Percentiles rank a stretch among this genome's conserved stretches.
These are phyloP conservation scores for Solanum raphanifolium DNA, from an alignment of 257 asterid species.

Conservation along the genomic window DNA sequence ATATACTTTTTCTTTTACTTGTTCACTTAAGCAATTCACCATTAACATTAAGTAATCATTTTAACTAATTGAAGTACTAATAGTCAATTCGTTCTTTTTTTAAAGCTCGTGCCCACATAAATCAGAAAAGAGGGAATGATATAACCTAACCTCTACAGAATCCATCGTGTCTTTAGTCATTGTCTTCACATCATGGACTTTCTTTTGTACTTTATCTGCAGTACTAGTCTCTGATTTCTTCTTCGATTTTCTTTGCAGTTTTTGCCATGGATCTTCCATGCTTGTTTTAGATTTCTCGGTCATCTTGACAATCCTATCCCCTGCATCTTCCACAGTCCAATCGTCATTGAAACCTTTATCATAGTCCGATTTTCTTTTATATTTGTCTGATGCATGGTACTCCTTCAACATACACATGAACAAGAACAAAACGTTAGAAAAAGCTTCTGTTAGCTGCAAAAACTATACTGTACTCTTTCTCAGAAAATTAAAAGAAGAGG, in stretches of 20 bases:
- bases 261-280: constrained; percentile 13
- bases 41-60: neutral
- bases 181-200: constrained; percentile 9
- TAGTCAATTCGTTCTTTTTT: neutral
- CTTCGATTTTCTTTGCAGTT: constrained; percentile 11
- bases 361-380: constrained; percentile 16
- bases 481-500: neutral
- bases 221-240: constrained; percentile 8
- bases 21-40: neutral
- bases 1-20: neutral
- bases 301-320: neutral
- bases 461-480: neutral
- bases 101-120: neutral
- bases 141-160: constrained; percentile 11
- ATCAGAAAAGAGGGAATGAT: neutral
- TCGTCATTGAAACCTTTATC: neutral
- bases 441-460: neutral
- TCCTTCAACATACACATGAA: constrained; percentile 15
- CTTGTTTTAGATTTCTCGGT: neutral
- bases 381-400: constrained; percentile 24
- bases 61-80: neutral
- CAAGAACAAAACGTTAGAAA: neutral
- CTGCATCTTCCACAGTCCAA: neutral
- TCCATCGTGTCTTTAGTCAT: constrained; percentile 9
- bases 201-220: constrained; percentile 10